Base-by-base conservation (phyloP, 805 yeast species). In the Candida chauliodis region DNA sequence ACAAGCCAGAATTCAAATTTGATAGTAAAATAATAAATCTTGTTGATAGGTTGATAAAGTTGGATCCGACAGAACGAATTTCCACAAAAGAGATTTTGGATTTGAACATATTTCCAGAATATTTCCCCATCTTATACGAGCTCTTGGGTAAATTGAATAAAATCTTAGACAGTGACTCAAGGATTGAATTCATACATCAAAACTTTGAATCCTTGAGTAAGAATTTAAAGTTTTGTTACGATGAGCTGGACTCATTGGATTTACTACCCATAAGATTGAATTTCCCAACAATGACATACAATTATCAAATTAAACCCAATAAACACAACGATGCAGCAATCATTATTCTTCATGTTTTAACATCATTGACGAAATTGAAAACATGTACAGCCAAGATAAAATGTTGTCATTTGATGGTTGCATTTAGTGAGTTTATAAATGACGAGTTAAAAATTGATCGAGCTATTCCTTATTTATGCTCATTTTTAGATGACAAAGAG, bases 361-460 rank as follows among this genome's bases (percentile, higher is more conserved):
- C 80, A 40, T 75, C 90, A 1, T 56, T 81, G 24, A 68, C 84
- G 42, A 73, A 84, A 30, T 75, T 86, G 0, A 71, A 76, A 6
- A 74, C 75, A 18, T 79, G 87, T 1, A 52, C 73, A 0, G 76
- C 80, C 28, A 69, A 86, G 43, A 55, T 81, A 7, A 76, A 78
- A 50, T 91, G 90, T 1, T 72, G 95, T 44, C 93, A 88, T 51
- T 59, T 90, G 44, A 73, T 93, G 1, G 56, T 86, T 7, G 84
- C 87, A 0, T 68, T 91, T 14, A 77, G 91, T 2, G 95, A 86
- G 51, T 75, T 78, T 41, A 66, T 88, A 2, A 75, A 77, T 17
- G 98, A 93, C 54, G 95, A 85, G 40, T 81, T 80, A 11, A 91
- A 89, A 54, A 64, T 93, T 27, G 97, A 93, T 56, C 62, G 97